These are phyloP conservation scores for Phanerodontia chrysosporium DNA, from an alignment of 768 basidiomycete genomes.

Conservation along the genomic window DNA sequence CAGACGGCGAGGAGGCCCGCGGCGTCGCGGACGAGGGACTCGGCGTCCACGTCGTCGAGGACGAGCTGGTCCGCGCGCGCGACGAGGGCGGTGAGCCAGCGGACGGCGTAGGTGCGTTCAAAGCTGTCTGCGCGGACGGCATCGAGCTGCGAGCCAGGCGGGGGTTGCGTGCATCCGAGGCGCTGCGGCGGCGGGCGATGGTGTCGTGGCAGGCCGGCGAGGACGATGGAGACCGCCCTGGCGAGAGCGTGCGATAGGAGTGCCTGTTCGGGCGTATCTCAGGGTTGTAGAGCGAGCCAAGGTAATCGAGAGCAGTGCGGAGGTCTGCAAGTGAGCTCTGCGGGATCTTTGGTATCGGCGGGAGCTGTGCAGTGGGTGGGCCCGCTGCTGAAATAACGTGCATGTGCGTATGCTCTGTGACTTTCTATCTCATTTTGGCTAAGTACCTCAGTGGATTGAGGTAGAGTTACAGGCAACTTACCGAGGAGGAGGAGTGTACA, in stretches of 20 bases:
- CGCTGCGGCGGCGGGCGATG: background rate
- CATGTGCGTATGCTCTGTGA: background rate
- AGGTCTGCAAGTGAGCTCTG: constrained; percentile 34
- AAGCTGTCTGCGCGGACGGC: constrained; percentile 53
- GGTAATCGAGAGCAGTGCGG: constrained; percentile 41
- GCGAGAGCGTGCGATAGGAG: constrained; percentile 15
- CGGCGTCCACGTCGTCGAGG: constrained; percentile 12
- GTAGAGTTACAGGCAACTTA: background rate
- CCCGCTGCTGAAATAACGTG: background rate
- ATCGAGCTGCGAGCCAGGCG: constrained; percentile 16
- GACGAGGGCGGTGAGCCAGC: constrained; percentile 72
- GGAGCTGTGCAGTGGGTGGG: constrained; percentile 52
- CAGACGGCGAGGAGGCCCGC: constrained; percentile 59
- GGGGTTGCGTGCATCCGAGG: background rate
- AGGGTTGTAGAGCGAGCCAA: constrained; percentile 56
- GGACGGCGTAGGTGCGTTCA: constrained; percentile 64
- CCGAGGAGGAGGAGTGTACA: background rate
- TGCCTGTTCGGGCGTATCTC: constrained; percentile 57
- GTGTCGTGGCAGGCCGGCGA: background rate
- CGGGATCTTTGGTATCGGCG: constrained; percentile 44
- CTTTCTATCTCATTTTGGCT: background rate
- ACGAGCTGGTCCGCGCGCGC: constrained; percentile 12
- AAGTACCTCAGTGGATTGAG: background rate
- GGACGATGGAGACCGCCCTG: background rate
- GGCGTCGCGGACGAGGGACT: constrained; percentile 45